Base-by-base conservation (phyloP, 768 basidiomycete species). In the Pholiota conissans region DNA sequence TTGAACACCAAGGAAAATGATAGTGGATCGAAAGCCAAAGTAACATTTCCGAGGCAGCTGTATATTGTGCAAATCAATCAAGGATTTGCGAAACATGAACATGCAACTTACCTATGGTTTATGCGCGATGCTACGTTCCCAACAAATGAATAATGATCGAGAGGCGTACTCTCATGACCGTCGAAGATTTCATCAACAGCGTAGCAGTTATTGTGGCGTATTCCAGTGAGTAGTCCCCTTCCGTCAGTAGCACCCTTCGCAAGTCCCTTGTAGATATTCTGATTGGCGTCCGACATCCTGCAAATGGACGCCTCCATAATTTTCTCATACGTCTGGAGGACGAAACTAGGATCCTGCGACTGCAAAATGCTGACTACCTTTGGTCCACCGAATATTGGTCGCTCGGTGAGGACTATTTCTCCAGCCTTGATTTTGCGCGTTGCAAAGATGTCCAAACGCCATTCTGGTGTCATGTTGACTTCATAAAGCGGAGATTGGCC, bases 351-450 rank as follows among this genome's bases (percentile, higher is more conserved):
- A 6, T 32, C 30, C 7, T 6, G 30, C 30, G 13, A 13, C 13
- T 13, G 7, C 30, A 32, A 6, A 6, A 32, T n/a, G 62, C 10
- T 40, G 4, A 40, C 5, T 3, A 18, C 10, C 20, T 3, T 10
- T 4, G 68, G 69, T n/a, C 52, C 39, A 7, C 76, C 59, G 16
- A 77, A 57, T 30, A 77, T 61, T 1, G 75, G 75, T 3, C 76
- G 72, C 50, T 79, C 76, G 20, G 59, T 61, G 13, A 76, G 57
- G 46, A 79, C 71, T 16, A 74, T 58, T 5, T 74, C 74, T 45
- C 70, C 72, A 6, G 51, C 45, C 26, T 61, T 58, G 50, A 76
- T 62, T 20, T 66, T 51, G 27, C 53, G 42, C 13, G 66, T 70
- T 16, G 73, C 71, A 59, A 75, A 66, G 26, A 74, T 60, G 3